Evolutionary conservation across 805 yeast genomes (phyloP), one percentile per base, ranked within the genome.

Genomic region (Sugiyamaella marilandica): DNA sequence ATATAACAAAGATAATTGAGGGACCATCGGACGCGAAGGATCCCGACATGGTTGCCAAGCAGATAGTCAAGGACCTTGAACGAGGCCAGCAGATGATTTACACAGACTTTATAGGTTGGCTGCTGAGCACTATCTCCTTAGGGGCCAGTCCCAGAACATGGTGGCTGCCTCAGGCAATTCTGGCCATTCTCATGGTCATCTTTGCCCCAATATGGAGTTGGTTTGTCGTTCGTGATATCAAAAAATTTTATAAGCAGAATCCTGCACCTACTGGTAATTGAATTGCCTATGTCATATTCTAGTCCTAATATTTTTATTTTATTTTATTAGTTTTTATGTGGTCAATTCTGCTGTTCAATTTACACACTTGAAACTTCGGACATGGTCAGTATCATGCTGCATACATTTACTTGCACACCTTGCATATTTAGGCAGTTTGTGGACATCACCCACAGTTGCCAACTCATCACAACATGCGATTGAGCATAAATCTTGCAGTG

Each of bases 61-160:
- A 77, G 8, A 76, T 94, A 1, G 61, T 88, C 13, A 68, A 70
- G 51, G 71, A 77, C 56, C 70, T 94, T 31, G 74, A 75, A 26
- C 65, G 69, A 14, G 97, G 97, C 1, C 77, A 82, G 50, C 84
- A 85, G 53, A 82, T 85, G 47, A 74, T 91, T 9, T 83, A 82
- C 47, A 92, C 97, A 0, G 99, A 94, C 67, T 70, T 80, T 14
- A 78, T 90, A 36, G 96, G 96, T 4, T 90, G 95, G 92, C 68
- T 87, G 1, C 70, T 94, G 39, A 82, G 83, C 60, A 73, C 83
- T 44, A 73, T 84, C 24, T 78, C 79, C 61, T 71, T 88, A 55
- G 95, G 96, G 1, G 73, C 81, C 46, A 74, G 82, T 52, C 95
- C 95, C 8, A 72, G 94, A 31, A 73, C 73, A 44, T 76, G 80